Evolutionary conservation across 2,329 filamentous ascomycete species (phyloP).

Genomic region (Neurospora crassa): DNA sequence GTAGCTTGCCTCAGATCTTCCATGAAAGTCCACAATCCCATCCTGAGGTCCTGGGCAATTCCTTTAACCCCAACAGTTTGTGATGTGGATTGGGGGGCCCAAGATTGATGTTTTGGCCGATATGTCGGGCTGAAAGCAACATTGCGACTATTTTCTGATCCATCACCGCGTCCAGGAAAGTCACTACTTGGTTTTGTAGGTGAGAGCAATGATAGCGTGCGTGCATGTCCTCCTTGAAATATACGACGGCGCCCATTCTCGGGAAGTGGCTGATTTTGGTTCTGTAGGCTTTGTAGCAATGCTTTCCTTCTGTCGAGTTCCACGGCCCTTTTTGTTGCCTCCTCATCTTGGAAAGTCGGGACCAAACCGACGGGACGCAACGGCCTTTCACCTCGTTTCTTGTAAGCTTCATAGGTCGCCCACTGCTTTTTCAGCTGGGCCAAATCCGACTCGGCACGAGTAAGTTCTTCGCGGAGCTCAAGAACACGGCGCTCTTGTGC

Average conservation of each 20-base stretch:
- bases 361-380: conserved; percentile 34
- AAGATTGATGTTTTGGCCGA: conserved; percentile 48
- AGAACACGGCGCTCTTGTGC: conserved; percentile 85
- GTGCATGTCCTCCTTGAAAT: conserved; percentile 56
- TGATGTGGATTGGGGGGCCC: conserved; percentile 43
- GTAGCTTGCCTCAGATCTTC: conserved; percentile 94
- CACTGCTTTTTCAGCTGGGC: conserved; percentile 73
- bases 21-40: conserved; percentile 87
- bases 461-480: conserved; percentile 84
- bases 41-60: conserved; percentile 79
- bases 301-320: conserved; percentile 70
- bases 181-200: conserved; percentile 40
- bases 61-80: conserved; percentile 50
- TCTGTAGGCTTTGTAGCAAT: conserved; percentile 43
- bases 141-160: conserved; percentile 19
- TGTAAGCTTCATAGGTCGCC: conserved; percentile 65
- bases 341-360: conserved; percentile 24
- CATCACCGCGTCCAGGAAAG: conserved; percentile 20
- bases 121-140: conserved; percentile 24
- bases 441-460: conserved; percentile 70
- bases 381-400: conserved; percentile 60
- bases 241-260: conserved; percentile 47
- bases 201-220: conserved; percentile 73
- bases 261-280: conserved; percentile 27
- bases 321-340: conserved; percentile 30